A percentile compares a stretch with the other conserved stretches of the same genome.
Conservation (phyloP, 1,284 basidiomycete genomes). For the Leccinum idahoense region DNA sequence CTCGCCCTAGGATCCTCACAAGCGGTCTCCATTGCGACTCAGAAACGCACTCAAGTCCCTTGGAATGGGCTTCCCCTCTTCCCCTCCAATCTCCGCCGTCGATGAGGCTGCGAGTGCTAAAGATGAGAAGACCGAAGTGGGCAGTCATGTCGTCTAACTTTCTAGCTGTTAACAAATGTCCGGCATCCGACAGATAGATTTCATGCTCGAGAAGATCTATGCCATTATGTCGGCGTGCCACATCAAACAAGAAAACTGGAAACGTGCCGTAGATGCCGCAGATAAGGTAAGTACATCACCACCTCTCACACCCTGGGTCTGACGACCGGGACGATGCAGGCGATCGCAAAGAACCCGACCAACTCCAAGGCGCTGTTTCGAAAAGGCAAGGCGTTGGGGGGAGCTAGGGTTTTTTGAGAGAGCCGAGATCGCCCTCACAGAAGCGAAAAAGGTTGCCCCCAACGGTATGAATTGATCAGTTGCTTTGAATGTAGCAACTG, state of each 20-base stretch:
- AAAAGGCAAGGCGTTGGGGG: constrained; percentile 70
- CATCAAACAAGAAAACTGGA: constrained; percentile 71
- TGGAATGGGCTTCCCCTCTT: constrained; percentile 30
- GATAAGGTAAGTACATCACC: constrained; percentile 48
- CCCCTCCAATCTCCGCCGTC: constrained; percentile 24
- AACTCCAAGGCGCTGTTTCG: constrained; percentile 76
- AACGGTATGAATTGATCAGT: constrained; percentile 37
- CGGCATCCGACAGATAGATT: constrained; percentile 56
- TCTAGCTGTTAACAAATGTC: neutral
- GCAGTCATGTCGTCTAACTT: constrained; percentile 3
- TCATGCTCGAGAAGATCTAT: constrained; percentile 73
- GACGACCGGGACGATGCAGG: constrained; percentile 35
- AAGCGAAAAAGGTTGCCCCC: constrained; percentile 58
- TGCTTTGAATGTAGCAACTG: neutral
- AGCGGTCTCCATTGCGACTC: neutral
- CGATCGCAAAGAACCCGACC: constrained; percentile 62
- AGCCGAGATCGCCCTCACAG: constrained; percentile 57
- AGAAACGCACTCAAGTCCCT: constrained; percentile 51
- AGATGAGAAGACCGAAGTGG: constrained; percentile 50
- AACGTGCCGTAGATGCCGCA: constrained; percentile 68
- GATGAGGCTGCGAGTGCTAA: constrained; percentile 35
- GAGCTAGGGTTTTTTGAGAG: constrained; percentile 72
- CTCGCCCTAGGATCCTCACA: neutral
- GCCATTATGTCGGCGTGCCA: constrained; percentile 79
- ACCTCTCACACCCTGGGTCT: neutral